Evolutionary conservation across 2,329 filamentous ascomycete genomes (phyloP), one percentile per base, ranked within the genome.

Genomic region (Ceratocystis ficicola): DNA sequence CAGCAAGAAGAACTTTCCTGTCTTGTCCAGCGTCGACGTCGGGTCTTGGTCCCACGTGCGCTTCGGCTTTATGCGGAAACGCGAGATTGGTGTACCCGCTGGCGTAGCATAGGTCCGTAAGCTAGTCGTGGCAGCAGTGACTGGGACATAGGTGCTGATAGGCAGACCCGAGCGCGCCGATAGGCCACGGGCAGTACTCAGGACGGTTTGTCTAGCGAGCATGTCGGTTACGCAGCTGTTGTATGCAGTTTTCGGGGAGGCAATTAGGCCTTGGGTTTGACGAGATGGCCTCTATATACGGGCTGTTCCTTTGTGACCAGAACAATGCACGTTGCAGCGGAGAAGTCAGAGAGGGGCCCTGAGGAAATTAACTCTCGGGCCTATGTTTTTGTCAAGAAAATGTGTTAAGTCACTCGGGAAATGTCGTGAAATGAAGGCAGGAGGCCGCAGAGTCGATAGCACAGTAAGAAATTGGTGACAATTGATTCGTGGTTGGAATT

Each of bases 1-100:
- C 81, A 97, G 80, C 75, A 99, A 83, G 79, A 99, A 99, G 81
- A 91, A 97, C 75, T 92, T 94, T 71, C 89, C 91, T 69, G 90
- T 82, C 76, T 87, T 88, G 78, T 96, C 90, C 71, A 95, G 78
- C 44, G 88, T 84, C 70, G 82, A 85, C 75, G 95, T 90, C 69
- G 83, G 81, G 70, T 86, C 82, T 76, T 95, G 84, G 71, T 95
- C 86, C 90, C 91, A 97, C 78, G 84, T 79, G 75, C 86, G 83
- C 63, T 83, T 86, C 69, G 80, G 82, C 72, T 86, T 83, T 72
- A 92, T 81, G 71, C 94, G 86, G 82, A 96, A 96, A 70, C 86
- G 86, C 71, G 85, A 79, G 67, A 90, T 88, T 70, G 90, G 90
- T 70, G 89, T 85, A 62, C 92, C 90, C 70, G 83, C 81, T 69